phyloP scores from a whole-genome alignment of 139 green algal species.

The Pleodorina starrii region DNA sequence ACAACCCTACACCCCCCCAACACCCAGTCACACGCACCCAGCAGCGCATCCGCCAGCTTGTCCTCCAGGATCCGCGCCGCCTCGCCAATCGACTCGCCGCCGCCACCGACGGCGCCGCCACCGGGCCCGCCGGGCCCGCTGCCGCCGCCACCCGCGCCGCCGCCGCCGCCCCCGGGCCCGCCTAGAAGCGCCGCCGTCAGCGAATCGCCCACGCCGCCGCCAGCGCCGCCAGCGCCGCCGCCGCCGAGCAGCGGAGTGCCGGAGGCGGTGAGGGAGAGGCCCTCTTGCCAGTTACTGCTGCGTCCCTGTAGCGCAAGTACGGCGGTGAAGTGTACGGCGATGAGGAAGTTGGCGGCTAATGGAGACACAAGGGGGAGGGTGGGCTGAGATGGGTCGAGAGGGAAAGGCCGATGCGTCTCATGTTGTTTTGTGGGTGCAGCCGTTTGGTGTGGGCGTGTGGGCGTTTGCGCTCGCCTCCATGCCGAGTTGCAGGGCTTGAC shows the following conservation, averaged over 20 bases:
- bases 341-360: background rate
- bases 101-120: conserved; percentile 9
- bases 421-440: too few relatives aligned
- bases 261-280: conserved; percentile 56
- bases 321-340: background rate
- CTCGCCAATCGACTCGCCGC: conserved; percentile 58
- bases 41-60: conserved; percentile 87
- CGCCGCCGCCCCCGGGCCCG: conserved; percentile 4
- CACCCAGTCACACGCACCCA: conserved; percentile 67
- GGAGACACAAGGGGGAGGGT: too few relatives aligned
- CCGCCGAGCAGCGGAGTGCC: conserved; percentile 46
- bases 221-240: conserved; percentile 4
- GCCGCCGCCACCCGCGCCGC: background rate
- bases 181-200: conserved; percentile 4
- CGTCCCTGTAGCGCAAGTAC: conserved; percentile 45
- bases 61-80: conserved; percentile 94
- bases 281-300: conserved; percentile 74
- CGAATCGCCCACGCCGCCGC: background rate
- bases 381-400: too few relatives aligned
- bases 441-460: too few relatives aligned
- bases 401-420: too few relatives aligned
- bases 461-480: too few relatives aligned
- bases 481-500: too few relatives aligned
- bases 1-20: too few relatives aligned
- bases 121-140: conserved; percentile 44